Conservation (phyloP, 1,284 basidiomycete genomes). For the Microbotryum lychnidis-dioicae region DNA sequence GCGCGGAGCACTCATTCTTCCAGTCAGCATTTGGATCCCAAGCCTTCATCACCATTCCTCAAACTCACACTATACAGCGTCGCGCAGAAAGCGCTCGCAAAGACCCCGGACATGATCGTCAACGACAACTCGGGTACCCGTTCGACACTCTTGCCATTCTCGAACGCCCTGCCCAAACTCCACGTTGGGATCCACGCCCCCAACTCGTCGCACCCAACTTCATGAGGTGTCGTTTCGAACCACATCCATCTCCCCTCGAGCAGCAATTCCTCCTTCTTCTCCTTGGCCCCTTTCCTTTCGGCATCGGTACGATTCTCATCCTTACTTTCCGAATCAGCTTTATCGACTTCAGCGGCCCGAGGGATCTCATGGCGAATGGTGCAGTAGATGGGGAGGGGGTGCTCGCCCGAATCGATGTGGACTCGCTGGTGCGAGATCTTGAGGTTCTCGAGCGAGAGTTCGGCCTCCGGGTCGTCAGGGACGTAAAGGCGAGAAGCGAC, state of each 20-base stretch:
- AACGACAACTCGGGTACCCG: slow-evolving; percentile 44
- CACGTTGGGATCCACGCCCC: slow-evolving; percentile 47
- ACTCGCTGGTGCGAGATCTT: slow-evolving; percentile 42
- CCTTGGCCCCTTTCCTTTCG: slow-evolving; percentile 23
- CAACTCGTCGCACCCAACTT: slow-evolving; percentile 45
- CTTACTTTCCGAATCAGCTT: slow-evolving; percentile 27
- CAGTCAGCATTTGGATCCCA: not conserved
- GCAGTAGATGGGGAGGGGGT: slow-evolving; percentile 45
- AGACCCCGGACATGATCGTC: slow-evolving; percentile 44
- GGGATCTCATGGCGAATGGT: slow-evolving; percentile 41
- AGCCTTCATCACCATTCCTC: not conserved
- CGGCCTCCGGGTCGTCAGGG: slow-evolving; percentile 34
- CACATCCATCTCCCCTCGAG: slow-evolving; percentile 39
- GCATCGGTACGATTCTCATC: slow-evolving; percentile 27
- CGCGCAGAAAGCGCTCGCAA: slow-evolving; percentile 46
- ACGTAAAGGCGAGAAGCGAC: slow-evolving; percentile 43
- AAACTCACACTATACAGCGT: slow-evolving; percentile 38
- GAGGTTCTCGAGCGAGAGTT: slow-evolving; percentile 40
- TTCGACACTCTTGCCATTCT: slow-evolving; percentile 40
- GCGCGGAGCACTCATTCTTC: slow-evolving; percentile 22
- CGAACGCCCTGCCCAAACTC: slow-evolving; percentile 43
- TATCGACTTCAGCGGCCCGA: slow-evolving; percentile 31
- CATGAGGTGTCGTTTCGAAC: slow-evolving; percentile 46
- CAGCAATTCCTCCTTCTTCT: slow-evolving; percentile 12
- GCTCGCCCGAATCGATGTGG: slow-evolving; percentile 38